These are phyloP conservation scores for Zanthoxylum bungeanum DNA, from an alignment of 345 rosid species.

Conservation along the genomic window DNA sequence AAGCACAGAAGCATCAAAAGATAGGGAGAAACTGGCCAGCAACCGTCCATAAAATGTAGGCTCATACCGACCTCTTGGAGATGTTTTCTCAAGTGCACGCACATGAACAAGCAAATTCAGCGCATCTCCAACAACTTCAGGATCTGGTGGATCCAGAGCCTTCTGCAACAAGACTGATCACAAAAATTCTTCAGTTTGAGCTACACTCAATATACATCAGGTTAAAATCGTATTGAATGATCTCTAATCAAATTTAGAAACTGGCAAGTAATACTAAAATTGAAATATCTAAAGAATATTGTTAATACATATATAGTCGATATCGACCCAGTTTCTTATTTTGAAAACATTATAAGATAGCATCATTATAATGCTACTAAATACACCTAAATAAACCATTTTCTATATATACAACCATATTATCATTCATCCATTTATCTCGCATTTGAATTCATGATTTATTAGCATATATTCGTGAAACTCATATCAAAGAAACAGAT, in stretches of 20 bases:
- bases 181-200: slow-evolving; percentile 26
- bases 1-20: slow-evolving; percentile 78
- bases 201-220: background rate
- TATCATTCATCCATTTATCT: too few species aligned
- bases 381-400: too few species aligned
- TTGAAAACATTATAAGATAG: too few species aligned
- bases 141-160: slow-evolving; percentile 82
- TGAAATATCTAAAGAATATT: too few species aligned
- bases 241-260: background rate
- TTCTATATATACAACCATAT: too few species aligned
- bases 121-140: slow-evolving; percentile 75
- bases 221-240: background rate
- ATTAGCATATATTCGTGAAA: too few species aligned
- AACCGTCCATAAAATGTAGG: slow-evolving; percentile 89
- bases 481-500: too few species aligned
- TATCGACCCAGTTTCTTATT: too few species aligned
- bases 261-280: too few species aligned
- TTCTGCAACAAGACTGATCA: slow-evolving; percentile 73
- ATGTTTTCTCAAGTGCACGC: slow-evolving; percentile 49
- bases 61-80: slow-evolving; percentile 64
- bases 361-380: too few species aligned
- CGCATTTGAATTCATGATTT: too few species aligned
- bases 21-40: slow-evolving; percentile 78
- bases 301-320: too few species aligned
- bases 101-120: slow-evolving; percentile 55